Evolutionary conservation across 352 stramenopile genomes (phyloP), one percentile per base, ranked within the genome.

Genomic region (Phytopythium boreale): DNA sequence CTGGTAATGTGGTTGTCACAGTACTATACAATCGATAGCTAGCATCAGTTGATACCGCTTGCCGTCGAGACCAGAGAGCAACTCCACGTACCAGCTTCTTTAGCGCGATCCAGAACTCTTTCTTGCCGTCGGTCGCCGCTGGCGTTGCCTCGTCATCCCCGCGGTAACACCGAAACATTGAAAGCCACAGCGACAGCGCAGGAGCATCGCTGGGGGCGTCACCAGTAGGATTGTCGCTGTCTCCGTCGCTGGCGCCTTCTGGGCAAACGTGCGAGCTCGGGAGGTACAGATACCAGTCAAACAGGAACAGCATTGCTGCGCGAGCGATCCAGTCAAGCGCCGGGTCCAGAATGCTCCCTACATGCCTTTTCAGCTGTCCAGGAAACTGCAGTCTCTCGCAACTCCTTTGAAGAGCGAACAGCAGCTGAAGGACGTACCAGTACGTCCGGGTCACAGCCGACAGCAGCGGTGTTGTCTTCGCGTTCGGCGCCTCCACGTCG

Each of bases 281-380:
- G 27, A 93, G 69, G 39, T 90, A 85, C 2, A 94, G 53, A 52
- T 80, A 84, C 50, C 90, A 69, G 44, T 94, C 86, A 52, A 92
- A 74, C 37, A 94, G 70, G 56, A 91, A 94, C n/a, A 90, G 77
- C 53, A 79, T 75, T 2, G 71, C 66, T 12, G 80, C 79, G 14
- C 89, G 61, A 27, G 71, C 78, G 20, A 88, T 69, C 49, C 76
- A 66, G 59, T 84, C 89, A 10, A 74, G 56, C 9, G 72, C 69
- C 6, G 26, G 39, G 6, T n/a, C 20, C 14, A 53, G 26, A 9
- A 56, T 15, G 8, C 29, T 24, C 14, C 26, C 26, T 17, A 24
- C 49, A 7, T 15, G 29, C 26, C 34, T 56, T 24, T 56, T 39
- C 49, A 20, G 3, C 49, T 56, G 49, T 12, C 4, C 49, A 37